Percentiles rank a stretch among this genome's conserved stretches.
Conservation (phyloP, 805 yeast genomes). For the Suhomyces xylopsoci region DNA sequence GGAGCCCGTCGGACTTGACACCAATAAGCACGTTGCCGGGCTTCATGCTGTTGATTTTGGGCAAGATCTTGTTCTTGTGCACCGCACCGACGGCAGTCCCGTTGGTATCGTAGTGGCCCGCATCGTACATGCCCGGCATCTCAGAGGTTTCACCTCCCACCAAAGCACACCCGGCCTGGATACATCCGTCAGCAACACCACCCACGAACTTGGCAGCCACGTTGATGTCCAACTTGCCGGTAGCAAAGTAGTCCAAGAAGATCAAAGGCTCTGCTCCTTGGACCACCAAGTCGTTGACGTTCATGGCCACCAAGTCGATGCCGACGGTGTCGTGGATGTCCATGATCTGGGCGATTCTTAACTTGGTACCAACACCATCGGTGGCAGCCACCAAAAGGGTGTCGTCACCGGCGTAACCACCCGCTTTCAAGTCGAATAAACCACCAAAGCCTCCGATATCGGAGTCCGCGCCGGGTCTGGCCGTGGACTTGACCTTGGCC, state of each 20-base stretch:
- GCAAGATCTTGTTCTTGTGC: conserved; percentile 67
- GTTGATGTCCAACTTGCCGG: conserved; percentile 81
- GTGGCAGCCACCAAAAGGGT: conserved; percentile 95
- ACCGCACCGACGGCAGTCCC: conserved; percentile 99
- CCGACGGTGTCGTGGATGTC: conserved; percentile 96
- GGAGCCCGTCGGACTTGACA: conserved; percentile 86
- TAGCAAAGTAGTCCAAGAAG: conserved; percentile 94
- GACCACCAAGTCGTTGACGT: conserved; percentile 94
- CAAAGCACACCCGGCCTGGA: conserved; percentile 91
- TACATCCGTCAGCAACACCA: conserved; percentile 97
- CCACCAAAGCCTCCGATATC: conserved; percentile 99
- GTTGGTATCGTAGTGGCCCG: conserved; percentile 94
- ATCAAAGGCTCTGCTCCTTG: conserved; percentile 98
- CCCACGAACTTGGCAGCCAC: conserved; percentile 85
- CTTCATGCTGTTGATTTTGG: conserved; percentile 62
- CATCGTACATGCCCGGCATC: conserved; percentile 98
- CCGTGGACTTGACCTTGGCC: conserved; percentile 84
- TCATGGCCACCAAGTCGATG: conserved; percentile 98
- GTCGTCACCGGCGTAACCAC: conserved; percentile 79
- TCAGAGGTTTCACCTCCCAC: conserved; percentile 99
- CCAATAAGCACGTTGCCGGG: conserved; percentile 85
- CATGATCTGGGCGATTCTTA: conserved; percentile 88
- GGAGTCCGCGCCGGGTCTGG: conserved; percentile 94
- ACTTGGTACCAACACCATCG: conserved; percentile 98
- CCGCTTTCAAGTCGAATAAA: conserved; percentile 80